These are phyloP conservation scores for Fraxinus cuspidata DNA, from an alignment of 257 asterid genomes.

Conservation along the genomic window DNA sequence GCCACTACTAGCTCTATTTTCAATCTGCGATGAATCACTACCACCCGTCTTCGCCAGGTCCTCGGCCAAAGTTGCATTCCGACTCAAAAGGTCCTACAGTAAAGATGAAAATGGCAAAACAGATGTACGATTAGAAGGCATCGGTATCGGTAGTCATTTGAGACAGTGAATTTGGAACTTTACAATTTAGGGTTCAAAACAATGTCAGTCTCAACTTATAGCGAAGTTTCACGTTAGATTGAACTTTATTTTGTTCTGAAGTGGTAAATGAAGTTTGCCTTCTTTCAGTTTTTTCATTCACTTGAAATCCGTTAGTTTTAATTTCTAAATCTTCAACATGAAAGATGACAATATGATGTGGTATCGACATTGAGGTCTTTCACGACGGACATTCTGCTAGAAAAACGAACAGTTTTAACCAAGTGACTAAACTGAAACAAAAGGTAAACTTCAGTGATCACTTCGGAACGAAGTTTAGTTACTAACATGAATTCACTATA, in stretches of 20 bases:
- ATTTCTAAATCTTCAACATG: neutral
- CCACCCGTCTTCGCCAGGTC: constrained; percentile 72
- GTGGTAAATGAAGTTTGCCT: neutral
- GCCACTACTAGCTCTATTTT: constrained; percentile 51
- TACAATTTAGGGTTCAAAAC: too few species aligned
- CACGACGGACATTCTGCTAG: too few species aligned
- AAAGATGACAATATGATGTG: too few species aligned
- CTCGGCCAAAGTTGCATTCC: constrained; percentile 81
- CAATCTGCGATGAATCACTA: constrained; percentile 48
- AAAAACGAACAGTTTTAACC: neutral
- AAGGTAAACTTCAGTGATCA: neutral
- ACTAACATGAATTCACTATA: neutral
- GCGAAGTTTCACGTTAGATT: neutral
- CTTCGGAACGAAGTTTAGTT: neutral
- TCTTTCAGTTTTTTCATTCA: neutral
- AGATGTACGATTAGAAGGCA: constrained; percentile 5
- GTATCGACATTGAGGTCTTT: too few species aligned
- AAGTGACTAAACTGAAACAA: neutral
- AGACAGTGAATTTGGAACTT: neutral
- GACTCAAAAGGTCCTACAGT: constrained; percentile 74
- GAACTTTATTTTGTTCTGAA: neutral
- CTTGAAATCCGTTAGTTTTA: neutral
- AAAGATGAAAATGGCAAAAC: neutral
- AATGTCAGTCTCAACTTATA: neutral
- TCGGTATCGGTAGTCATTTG: neutral